phyloP scores from a whole-genome alignment of 345 rosid genomes.

The Moringa oleifera region DNA sequence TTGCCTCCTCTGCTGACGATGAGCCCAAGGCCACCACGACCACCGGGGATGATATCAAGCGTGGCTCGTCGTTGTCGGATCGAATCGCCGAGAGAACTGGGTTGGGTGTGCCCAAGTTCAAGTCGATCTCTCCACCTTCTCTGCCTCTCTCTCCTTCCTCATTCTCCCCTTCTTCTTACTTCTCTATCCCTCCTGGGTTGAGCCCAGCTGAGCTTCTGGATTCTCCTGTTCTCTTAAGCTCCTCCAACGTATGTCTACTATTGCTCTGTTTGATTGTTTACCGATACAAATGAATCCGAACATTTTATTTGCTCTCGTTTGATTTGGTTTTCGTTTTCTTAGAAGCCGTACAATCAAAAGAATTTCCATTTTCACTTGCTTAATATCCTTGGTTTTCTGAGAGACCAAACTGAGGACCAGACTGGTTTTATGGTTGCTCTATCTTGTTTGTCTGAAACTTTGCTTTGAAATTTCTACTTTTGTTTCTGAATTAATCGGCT shows the following conservation, averaged over 20 bases:
- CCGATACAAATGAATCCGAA: not conserved
- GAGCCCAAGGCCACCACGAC: not conserved
- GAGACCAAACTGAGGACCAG: not conserved
- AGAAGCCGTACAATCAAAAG: not conserved
- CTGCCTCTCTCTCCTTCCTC: slow-evolving; percentile 71
- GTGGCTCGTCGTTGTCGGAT: slow-evolving; percentile 31
- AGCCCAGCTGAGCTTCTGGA: slow-evolving; percentile 81
- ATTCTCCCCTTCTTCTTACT: slow-evolving; percentile 67
- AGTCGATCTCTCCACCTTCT: slow-evolving; percentile 69
- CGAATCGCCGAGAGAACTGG: slow-evolving; percentile 46
- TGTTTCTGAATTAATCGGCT: not conserved
- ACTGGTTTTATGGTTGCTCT: not conserved
- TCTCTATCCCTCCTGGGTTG: slow-evolving; percentile 72
- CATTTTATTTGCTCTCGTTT: too few species aligned
- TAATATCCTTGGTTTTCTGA: not conserved
- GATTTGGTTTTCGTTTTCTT: not conserved
- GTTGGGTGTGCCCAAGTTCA: slow-evolving; percentile 73
- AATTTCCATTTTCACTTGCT: too few species aligned
- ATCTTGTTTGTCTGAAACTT: slow-evolving; percentile 1
- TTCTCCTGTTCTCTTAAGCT: slow-evolving; percentile 72
- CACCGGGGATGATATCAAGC: not conserved
- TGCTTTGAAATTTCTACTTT: slow-evolving; percentile 1
- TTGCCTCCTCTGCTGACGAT: slow-evolving; percentile 21
- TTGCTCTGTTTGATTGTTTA: not conserved
- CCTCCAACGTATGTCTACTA: slow-evolving; percentile 45